phyloP scores from a whole-genome alignment of 371 early-diverging fungal genomes.

The Basidiobolus meristosporus region DNA sequence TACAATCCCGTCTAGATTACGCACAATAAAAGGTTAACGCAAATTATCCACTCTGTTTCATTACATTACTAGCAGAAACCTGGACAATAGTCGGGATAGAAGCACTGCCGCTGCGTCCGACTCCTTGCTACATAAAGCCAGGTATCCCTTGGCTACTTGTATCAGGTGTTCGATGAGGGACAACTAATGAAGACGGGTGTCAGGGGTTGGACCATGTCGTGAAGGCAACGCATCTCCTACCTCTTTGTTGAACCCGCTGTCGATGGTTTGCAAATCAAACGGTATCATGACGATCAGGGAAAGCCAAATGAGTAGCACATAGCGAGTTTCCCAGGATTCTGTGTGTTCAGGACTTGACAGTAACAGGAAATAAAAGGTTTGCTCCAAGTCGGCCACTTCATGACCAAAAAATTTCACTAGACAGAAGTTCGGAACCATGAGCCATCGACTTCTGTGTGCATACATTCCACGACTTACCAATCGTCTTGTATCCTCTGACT shows the following conservation, averaged over 20 bases:
- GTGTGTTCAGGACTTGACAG: slow-evolving; percentile 8
- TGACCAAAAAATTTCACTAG: slow-evolving; percentile 73
- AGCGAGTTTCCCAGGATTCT: slow-evolving; percentile 49
- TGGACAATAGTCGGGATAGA: slow-evolving; percentile 56
- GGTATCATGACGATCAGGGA: slow-evolving; percentile 82
- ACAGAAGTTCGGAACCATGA: not conserved
- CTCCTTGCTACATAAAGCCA: slow-evolving; percentile 58
- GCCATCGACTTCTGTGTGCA: not conserved
- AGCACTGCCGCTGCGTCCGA: slow-evolving; percentile 69
- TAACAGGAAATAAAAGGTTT: slow-evolving; percentile 37
- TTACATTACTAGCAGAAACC: slow-evolving; percentile 13
- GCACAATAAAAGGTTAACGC: too few relatives aligned
- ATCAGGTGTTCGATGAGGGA: slow-evolving; percentile 29
- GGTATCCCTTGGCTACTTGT: slow-evolving; percentile 19
- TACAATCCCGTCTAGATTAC: slow-evolving; percentile 8
- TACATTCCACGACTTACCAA: slow-evolving; percentile 18
- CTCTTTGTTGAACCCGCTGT: slow-evolving; percentile 22
- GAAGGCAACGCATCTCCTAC: slow-evolving; percentile 6
- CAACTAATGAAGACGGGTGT: slow-evolving; percentile 7
- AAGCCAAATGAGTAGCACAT: slow-evolving; percentile 66
- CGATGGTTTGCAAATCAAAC: slow-evolving; percentile 72
- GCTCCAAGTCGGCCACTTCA: slow-evolving; percentile 76
- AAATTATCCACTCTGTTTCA: not conserved
- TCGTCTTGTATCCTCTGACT: slow-evolving; percentile 77
- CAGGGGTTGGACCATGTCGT: not conserved